Evolutionary conservation across 768 basidiomycete genomes (phyloP), one percentile per base, ranked within the genome.

Genomic region (Termitomyces sp.): DNA sequence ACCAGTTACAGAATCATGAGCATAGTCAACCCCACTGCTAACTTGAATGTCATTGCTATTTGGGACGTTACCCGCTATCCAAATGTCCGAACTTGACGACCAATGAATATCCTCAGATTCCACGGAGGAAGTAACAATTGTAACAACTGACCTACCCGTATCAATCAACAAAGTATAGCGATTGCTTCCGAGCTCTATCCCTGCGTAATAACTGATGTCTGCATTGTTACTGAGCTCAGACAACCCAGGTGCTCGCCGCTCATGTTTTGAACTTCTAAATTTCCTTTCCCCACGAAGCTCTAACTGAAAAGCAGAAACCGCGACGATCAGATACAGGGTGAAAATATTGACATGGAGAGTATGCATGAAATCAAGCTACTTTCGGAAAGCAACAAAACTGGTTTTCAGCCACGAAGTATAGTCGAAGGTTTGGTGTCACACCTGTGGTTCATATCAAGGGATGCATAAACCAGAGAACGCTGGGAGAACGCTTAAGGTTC

Each of bases 51-150:
- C 62, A 18, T 62, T 72, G 34, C 76, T 76, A 37, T 66, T 67
- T 12, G 71, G 69, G 7, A 85, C 77, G 52, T 57, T 57, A 31
- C 77, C 75, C 10, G 79, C 77, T 5, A 87, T 78, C 80, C 82
- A 87, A 8, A 87, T 68, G 65, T 89, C 87, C 16, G 86, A 86
- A 59, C 86, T 88, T 2, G 34, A 15, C 22, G 2, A 51, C 10
- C 7, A 36, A 47, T 50, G n/a, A 8, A 46, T 28, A 36, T n/a
- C 20, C 18, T 34, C 16, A 57, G 37, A n/a, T 20, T 24, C n/a
- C 16, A 8, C 20, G 9, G 39, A 20, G 15, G 28, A 15, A 22
- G 9, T 36, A 13, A 26, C 41, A 31, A 16, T 18, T 22, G 41
- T 13, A 26, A 55, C 16, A 24, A 62, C 70, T 28, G 29, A 79